phyloP scores from a whole-genome alignment of 495 filamentous ascomycete genomes.

The Penicillium coprophilum region DNA sequence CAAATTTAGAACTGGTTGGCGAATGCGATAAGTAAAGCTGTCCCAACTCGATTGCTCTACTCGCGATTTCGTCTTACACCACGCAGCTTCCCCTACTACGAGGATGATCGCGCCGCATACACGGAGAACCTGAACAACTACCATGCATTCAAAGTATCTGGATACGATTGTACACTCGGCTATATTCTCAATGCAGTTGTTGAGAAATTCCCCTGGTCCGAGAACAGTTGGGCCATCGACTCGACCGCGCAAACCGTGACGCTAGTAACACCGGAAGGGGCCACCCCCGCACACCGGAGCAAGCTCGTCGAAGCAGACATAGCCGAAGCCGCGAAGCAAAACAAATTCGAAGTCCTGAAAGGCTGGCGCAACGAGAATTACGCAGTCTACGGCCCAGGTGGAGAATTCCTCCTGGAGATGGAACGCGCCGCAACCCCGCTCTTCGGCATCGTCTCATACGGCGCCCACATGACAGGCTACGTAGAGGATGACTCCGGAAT shows the following conservation, averaged over 20 bases:
- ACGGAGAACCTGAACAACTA: constrained; percentile 47
- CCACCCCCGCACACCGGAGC: constrained; percentile 58
- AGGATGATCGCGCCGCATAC: constrained; percentile 53
- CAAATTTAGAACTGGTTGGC: constrained; percentile 53
- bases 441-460: constrained; percentile 87
- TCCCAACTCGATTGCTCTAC: constrained; percentile 19
- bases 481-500: constrained; percentile 60
- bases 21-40: constrained; percentile 61
- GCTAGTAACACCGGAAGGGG: constrained; percentile 35
- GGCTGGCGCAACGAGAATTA: constrained; percentile 92
- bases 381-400: constrained; percentile 68
- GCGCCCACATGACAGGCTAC: constrained; percentile 85
- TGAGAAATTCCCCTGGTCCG: constrained; percentile 54
- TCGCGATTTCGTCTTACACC: constrained; percentile 12
- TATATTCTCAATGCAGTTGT: constrained; percentile 61
- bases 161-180: constrained; percentile 56
- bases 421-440: constrained; percentile 77
- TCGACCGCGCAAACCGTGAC: constrained; percentile 47
- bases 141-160: constrained; percentile 55
- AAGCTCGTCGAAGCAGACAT: constrained; percentile 57
- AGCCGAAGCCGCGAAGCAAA: constrained; percentile 59
- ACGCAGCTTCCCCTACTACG: constrained; percentile 66
- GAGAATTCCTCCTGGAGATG: constrained; percentile 67
- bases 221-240: constrained; percentile 53
- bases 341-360: constrained; percentile 67